Conservation (phyloP, 164 flowering plant genomes). For the Buxus sempervirens region DNA sequence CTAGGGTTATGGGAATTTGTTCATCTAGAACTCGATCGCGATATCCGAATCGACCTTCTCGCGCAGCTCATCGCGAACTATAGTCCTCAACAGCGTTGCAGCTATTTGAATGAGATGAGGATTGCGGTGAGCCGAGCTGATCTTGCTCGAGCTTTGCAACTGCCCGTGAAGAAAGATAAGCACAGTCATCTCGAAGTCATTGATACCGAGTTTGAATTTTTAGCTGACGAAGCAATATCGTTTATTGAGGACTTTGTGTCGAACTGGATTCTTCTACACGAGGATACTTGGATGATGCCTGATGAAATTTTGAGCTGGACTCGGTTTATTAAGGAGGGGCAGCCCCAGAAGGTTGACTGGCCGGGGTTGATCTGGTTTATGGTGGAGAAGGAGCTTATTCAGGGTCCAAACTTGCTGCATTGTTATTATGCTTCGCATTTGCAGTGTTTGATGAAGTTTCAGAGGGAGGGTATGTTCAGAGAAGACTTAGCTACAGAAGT, state of each 20-base stretch:
- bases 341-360: constrained; percentile 61
- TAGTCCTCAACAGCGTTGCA: constrained; percentile 16
- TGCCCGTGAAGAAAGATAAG: constrained; percentile 60
- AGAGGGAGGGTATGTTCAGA: constrained; percentile 30
- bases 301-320: constrained; percentile 40
- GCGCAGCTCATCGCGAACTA: constrained; percentile 53
- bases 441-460: constrained; percentile 52
- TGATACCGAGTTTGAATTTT: constrained; percentile 18
- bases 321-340: constrained; percentile 43
- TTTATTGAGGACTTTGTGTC: constrained; percentile 49
- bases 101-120: constrained; percentile 46
- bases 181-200: constrained; percentile 11
- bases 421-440: constrained; percentile 52
- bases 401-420: constrained; percentile 21
- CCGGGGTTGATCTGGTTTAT: constrained; percentile 63
- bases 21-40: constrained; percentile 52
- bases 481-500: constrained; percentile 17
- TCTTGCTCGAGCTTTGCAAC: constrained; percentile 66
- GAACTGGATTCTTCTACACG: constrained; percentile 63
- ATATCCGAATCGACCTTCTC: constrained; percentile 50
- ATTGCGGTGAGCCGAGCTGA: constrained; percentile 59
- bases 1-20: constrained; percentile 88
- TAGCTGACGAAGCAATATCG: constrained; percentile 25
- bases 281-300: constrained; percentile 57
- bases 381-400: constrained; percentile 61